Percentiles rank a stretch among this genome's conserved stretches.
phyloP scores from a whole-genome alignment of 768 basidiomycete species.

The Suillus variegatus region DNA sequence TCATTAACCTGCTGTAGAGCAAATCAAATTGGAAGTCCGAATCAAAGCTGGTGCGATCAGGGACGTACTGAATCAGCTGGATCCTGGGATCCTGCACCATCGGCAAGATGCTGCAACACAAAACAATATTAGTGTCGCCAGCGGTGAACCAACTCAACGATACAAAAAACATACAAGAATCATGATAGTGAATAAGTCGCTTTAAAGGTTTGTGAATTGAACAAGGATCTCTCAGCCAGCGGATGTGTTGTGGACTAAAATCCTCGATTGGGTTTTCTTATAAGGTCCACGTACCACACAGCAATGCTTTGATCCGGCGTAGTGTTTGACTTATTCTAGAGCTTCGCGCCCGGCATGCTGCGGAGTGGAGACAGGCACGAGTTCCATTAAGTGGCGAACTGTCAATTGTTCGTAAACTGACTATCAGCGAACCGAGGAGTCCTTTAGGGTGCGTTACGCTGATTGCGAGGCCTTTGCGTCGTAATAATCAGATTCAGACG shows the following conservation, averaged over 20 bases:
- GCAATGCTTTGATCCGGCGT: neutral
- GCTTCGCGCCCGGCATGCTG: neutral
- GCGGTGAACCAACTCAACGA: neutral
- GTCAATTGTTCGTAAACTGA: neutral
- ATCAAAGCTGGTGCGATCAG: neutral
- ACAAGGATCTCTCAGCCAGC: neutral
- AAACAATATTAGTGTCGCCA: neutral
- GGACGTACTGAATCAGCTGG: neutral
- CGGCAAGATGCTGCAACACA: neutral
- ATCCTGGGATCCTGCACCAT: neutral
- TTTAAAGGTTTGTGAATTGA: neutral
- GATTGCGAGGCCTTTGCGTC: no score
- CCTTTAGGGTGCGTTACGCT: no score
- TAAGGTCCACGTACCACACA: neutral
- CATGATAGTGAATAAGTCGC: neutral
- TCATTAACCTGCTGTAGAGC: neutral
- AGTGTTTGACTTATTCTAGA: no score
- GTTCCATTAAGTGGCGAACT: neutral
- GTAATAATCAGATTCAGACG: no score
- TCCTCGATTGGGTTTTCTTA: neutral
- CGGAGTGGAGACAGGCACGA: neutral
- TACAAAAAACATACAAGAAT: neutral
- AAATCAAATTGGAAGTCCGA: neutral
- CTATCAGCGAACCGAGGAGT: no score
- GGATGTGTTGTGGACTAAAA: neutral